Percentiles rank a stretch among this genome's conserved stretches.
Conservation (phyloP, 2,329 filamentous ascomycete species). For the Diplodia intermedia region DNA sequence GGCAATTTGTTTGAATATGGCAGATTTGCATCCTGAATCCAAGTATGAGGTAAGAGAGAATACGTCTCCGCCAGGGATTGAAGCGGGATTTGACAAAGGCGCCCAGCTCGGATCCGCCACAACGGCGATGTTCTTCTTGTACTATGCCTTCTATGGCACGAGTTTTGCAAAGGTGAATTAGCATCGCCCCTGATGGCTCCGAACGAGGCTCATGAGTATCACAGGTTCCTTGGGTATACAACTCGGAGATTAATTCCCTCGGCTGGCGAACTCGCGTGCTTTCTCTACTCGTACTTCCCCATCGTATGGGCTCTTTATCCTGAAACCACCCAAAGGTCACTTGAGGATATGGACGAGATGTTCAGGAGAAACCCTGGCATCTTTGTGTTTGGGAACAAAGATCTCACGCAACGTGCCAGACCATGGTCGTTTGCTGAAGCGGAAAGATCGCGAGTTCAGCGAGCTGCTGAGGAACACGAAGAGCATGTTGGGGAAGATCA, state of each 20-base stretch:
- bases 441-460: conserved; percentile 36
- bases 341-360: conserved; percentile 42
- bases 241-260: conserved; percentile 52
- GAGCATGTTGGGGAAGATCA: background rate
- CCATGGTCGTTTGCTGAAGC: conserved; percentile 38
- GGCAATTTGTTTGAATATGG: conserved; percentile 3
- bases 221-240: conserved; percentile 55
- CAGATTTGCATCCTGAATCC: background rate
- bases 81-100: background rate
- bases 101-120: background rate
- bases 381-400: conserved; percentile 37
- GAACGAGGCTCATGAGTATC: conserved; percentile 40
- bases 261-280: conserved; percentile 49
- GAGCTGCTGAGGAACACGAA: background rate
- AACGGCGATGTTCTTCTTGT: conserved; percentile 50
- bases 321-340: conserved; percentile 40
- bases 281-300: conserved; percentile 38
- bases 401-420: conserved; percentile 37
- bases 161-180: conserved; percentile 41
- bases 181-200: accelerated
- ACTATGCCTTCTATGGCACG: conserved; percentile 62
- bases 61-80: too few relatives aligned
- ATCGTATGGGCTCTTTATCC: conserved; percentile 41
- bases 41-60: background rate
- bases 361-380: conserved; percentile 37